Evolutionary conservation across 2,329 filamentous ascomycete genomes (phyloP).

Genomic region (Xenosphaeropsis pyriputrescens): DNA sequence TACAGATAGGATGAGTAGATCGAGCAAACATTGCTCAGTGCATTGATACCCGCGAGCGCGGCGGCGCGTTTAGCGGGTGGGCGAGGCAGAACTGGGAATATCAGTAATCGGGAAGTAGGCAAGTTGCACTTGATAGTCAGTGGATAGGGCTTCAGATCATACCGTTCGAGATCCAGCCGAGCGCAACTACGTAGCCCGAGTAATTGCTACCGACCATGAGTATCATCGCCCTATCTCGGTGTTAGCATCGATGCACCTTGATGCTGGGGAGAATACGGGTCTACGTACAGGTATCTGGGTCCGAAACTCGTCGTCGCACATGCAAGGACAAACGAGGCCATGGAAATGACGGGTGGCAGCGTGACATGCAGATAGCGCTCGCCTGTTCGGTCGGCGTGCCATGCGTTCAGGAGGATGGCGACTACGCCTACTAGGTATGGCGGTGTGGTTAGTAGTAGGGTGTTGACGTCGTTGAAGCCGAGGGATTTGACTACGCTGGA

Average conservation of each 20-base stretch:
- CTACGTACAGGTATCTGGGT: conserved; percentile 41
- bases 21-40: conserved; percentile 36
- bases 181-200: conserved; percentile 46
- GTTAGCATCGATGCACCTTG: neutral
- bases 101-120: neutral
- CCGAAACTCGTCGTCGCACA: conserved; percentile 41
- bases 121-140: no score
- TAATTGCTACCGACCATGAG: conserved; percentile 50
- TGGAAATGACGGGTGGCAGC: conserved; percentile 35
- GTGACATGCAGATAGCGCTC: conserved; percentile 54
- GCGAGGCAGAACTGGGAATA: conserved; percentile 22
- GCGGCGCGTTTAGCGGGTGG: conserved; percentile 9
- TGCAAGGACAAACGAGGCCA: conserved; percentile 49
- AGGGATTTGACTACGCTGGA: conserved; percentile 14
- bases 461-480: conserved; percentile 26
- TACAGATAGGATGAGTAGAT: conserved; percentile 61
- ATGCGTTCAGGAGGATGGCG: conserved; percentile 44
- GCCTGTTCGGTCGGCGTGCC: conserved; percentile 52
- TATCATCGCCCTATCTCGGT: conserved; percentile 35
- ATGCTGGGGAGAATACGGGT: neutral
- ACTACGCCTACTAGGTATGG: conserved; percentile 46
- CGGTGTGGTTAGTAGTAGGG: conserved; percentile 45
- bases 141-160: no score
- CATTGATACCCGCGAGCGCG: conserved; percentile 8
- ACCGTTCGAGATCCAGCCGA: conserved; percentile 57